Percentiles rank a stretch among this genome's conserved stretches.
phyloP scores from a whole-genome alignment of 306 rosid species.

The Gynostemma pentaphyllum region DNA sequence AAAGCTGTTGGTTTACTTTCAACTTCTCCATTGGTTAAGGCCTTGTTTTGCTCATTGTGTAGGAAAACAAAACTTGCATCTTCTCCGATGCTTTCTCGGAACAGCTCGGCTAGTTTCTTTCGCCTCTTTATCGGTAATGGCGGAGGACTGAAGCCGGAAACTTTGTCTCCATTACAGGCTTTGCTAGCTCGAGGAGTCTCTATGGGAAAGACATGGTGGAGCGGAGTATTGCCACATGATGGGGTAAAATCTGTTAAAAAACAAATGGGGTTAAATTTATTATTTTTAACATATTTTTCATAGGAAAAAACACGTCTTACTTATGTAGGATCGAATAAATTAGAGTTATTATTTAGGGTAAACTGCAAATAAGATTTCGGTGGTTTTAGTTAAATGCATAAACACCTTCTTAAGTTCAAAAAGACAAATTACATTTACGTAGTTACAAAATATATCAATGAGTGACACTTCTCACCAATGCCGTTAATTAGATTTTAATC shows the following conservation, averaged over 20 bases:
- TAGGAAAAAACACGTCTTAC: too few relatives aligned
- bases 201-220: not conserved
- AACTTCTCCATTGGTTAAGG: not conserved
- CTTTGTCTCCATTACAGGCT: not conserved
- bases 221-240: slow-evolving; percentile 2
- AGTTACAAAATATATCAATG: too few relatives aligned
- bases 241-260: not conserved
- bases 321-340: too few relatives aligned
- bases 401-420: too few relatives aligned
- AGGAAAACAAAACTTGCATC: slow-evolving; percentile 1
- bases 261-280: not conserved
- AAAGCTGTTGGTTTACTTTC: not conserved
- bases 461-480: too few relatives aligned
- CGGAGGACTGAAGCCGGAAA: not conserved
- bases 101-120: not conserved
- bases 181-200: not conserved
- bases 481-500: too few relatives aligned
- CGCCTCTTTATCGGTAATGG: slow-evolving; percentile 1
- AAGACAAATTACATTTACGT: too few relatives aligned
- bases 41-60: not conserved
- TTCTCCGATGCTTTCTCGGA: not conserved
- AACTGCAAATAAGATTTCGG: too few relatives aligned
- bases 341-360: too few relatives aligned
- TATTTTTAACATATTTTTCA: too few relatives aligned
- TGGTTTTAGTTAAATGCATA: too few relatives aligned